Percentiles rank a stretch among this genome's conserved stretches.
These are phyloP conservation scores for Zangia roseola DNA, from an alignment of 768 basidiomycete species.

Conservation along the genomic window DNA sequence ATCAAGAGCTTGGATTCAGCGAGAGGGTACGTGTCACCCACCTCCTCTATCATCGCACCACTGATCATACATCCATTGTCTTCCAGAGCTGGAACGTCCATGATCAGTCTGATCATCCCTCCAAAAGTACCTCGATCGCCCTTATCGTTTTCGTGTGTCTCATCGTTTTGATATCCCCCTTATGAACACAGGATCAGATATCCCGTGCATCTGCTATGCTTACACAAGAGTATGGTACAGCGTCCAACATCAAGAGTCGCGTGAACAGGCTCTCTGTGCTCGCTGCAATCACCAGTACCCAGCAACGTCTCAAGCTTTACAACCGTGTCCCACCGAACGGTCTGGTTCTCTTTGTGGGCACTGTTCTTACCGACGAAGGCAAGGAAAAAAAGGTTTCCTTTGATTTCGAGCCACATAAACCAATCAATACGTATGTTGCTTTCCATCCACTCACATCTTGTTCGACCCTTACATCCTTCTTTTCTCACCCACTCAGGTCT, in stretches of 20 bases:
- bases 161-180: conserved; percentile 1
- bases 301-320: conserved; percentile 96
- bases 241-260: conserved; percentile 99
- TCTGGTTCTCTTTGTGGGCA: conserved; percentile 96
- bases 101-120: conserved; percentile 97
- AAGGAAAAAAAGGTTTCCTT: conserved; percentile 99
- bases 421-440: conserved; percentile 88
- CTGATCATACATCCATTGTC: conserved; percentile 24
- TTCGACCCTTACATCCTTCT: background rate
- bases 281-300: conserved; percentile 97
- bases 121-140: conserved; percentile 63
- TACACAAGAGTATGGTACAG: conserved; percentile 97
- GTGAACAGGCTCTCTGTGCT: conserved; percentile 97
- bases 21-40: conserved; percentile 33
- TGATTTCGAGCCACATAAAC: conserved; percentile 98
- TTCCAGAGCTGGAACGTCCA: conserved; percentile 88
- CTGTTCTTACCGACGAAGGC: conserved; percentile 96
- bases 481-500: conserved; percentile 51
- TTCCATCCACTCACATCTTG: background rate
- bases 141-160: conserved; percentile 4
- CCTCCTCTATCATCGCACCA: background rate
- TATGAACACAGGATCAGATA: conserved; percentile 75
- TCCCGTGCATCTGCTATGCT: conserved; percentile 93
- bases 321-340: conserved; percentile 96
- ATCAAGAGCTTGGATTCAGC: conserved; percentile 96